Percentiles rank a stretch among this genome's conserved stretches.
Conservation (phyloP, 1,284 basidiomycete species). For the Tylopilus sp. region DNA sequence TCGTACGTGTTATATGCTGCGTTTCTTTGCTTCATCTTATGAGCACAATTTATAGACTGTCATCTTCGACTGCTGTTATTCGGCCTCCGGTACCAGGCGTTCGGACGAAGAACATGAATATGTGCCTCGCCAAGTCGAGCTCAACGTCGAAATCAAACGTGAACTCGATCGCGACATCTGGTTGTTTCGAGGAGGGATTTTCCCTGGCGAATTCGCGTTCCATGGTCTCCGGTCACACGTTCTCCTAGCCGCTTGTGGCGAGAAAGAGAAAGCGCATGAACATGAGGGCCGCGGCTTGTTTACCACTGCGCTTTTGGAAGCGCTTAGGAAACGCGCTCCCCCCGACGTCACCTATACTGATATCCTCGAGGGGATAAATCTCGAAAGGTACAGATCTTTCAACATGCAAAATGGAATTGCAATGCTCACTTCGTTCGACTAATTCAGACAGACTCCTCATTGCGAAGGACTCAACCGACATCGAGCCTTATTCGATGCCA, state of each 20-base stretch:
- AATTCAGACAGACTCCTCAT: slow-evolving; percentile 16
- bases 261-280: not conserved
- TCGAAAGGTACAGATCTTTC: slow-evolving; percentile 5
- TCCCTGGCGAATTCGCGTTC: slow-evolving; percentile 10
- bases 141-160: slow-evolving; percentile 44
- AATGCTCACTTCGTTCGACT: not conserved
- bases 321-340: slow-evolving; percentile 1
- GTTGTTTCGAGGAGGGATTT: slow-evolving; percentile 32
- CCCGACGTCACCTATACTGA: slow-evolving; percentile 16
- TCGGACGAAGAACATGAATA: slow-evolving; percentile 32
- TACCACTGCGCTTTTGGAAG: slow-evolving; percentile 11
- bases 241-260: slow-evolving; percentile 47
- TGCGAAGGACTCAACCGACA: slow-evolving; percentile 16
- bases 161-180: slow-evolving; percentile 50
- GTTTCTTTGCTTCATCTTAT: not conserved
- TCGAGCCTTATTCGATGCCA: slow-evolving; percentile 18
- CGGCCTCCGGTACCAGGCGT: slow-evolving; percentile 37
- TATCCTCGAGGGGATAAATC: slow-evolving; percentile 11
- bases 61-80: slow-evolving; percentile 60
- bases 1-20: slow-evolving; percentile 24
- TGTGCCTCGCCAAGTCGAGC: slow-evolving; percentile 40
- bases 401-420: not conserved
- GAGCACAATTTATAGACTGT: slow-evolving; percentile 34
- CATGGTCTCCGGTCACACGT: slow-evolving; percentile 19
- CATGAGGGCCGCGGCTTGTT: slow-evolving; percentile 10